Evolutionary conservation across 2,329 filamentous ascomycete species (phyloP), one percentile per base, ranked within the genome.

Genomic region (Bertia moriformis): DNA sequence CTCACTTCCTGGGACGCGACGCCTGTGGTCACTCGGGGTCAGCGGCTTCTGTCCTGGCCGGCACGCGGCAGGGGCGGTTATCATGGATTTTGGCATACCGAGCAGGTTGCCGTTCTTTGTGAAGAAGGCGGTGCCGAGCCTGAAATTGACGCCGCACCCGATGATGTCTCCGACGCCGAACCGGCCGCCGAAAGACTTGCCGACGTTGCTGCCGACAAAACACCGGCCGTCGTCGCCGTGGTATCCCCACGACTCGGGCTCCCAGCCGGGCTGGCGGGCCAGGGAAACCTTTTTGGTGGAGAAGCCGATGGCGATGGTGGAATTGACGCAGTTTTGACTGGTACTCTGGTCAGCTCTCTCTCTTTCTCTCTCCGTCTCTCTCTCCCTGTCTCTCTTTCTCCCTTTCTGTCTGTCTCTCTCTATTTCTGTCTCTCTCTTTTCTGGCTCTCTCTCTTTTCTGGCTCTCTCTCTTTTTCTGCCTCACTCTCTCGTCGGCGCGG

Each of bases 1-100:
- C n/a, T 69, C 38, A 86, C 63, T 44, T 84, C 75, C 37, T 69
- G 65, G 51, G 87, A 87, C 10, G 83, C 83, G 38, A 63, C 70
- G 19, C 79, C 87, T 86, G 48, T 39, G 35, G 30, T 43, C 29
- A 44, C 14, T 14, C 32, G 19, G 15, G 15, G 13, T 18, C 14
- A 19, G 14, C 36, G 10, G 36, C 5, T 4, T 4, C n/a, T 12
- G 37, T 7, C 17, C 30, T n/a, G 33, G 17, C 20, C 5, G 10
- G 19, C 18, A 30, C 12, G 5, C 4, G 39, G 30, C 15, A 29
- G 30, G 19, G 39, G 19, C 19, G 35, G 39, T 33, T n/a, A 24
- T 14, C 19, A 30, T 37, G 39, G 40, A 49, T 44, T 39, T 39
- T 38, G 29, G 56, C 60, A 37, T 59, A 74, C 75, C 69, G 43